A percentile compares a stretch with the other conserved stretches of the same genome.
These are phyloP conservation scores for Panellus pusillus DNA, from an alignment of 768 basidiomycete species.

Conservation along the genomic window DNA sequence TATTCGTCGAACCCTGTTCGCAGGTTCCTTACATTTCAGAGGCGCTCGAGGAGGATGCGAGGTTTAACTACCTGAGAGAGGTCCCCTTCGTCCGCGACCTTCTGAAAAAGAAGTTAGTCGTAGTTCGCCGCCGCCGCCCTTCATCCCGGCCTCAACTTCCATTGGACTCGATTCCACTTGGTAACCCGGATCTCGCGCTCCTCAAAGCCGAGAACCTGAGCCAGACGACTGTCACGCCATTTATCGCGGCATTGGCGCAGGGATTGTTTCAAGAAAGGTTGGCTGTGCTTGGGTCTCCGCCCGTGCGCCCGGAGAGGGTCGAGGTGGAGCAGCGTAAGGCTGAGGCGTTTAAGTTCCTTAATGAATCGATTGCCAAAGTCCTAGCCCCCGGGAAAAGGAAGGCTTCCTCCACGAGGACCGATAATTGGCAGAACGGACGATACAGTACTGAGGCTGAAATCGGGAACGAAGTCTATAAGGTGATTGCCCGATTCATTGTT, in stretches of 20 bases:
- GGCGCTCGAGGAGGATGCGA: conserved; percentile 1
- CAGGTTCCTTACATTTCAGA: conserved; percentile 14
- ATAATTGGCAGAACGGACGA: conserved; percentile 23
- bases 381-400: conserved; percentile 24
- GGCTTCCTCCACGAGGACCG: conserved; percentile 22
- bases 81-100: conserved; percentile 14
- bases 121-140: background rate
- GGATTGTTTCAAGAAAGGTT: conserved; percentile 57
- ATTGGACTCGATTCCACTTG: conserved; percentile 25
- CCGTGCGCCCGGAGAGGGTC: conserved; percentile 28
- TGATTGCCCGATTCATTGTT: conserved; percentile 24
- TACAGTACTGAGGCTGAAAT: conserved; percentile 43
- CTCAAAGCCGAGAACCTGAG: conserved; percentile 54
- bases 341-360: conserved; percentile 27
- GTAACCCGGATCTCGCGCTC: conserved; percentile 57
- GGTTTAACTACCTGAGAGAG: background rate
- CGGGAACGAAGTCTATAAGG: conserved; percentile 44
- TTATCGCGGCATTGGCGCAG: conserved; percentile 50
- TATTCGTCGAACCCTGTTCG: background rate
- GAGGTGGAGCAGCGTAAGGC: conserved; percentile 27
- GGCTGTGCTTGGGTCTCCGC: conserved; percentile 50
- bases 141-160: conserved; percentile 11
- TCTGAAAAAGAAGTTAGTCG: background rate
- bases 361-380: conserved; percentile 23
- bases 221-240: conserved; percentile 63